phyloP scores from a whole-genome alignment of 1,284 basidiomycete species.

The Ganoderma lucidum region DNA sequence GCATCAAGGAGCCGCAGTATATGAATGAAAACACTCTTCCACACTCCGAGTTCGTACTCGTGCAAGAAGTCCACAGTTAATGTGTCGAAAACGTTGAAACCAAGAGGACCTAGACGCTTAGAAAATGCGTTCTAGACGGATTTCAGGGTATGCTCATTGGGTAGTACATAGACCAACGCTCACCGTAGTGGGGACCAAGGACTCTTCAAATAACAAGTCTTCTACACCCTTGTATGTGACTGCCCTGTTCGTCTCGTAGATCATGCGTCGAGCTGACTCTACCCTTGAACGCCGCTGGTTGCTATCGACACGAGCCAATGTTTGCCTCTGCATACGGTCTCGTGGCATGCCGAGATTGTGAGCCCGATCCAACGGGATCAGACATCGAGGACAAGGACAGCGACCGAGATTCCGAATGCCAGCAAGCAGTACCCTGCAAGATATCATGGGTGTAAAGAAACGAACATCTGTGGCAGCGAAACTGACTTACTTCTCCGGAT shows the following conservation, averaged over 20 bases:
- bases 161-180: background rate
- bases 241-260: background rate
- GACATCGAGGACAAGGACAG: slow-evolving; percentile 44
- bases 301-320: background rate
- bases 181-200: background rate
- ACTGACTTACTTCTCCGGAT: background rate
- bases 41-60: slow-evolving; percentile 47
- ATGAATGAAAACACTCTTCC: slow-evolving; percentile 46
- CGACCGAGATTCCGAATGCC: slow-evolving; percentile 25
- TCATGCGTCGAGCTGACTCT: background rate
- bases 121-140: background rate
- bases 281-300: background rate
- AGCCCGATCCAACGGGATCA: slow-evolving; percentile 29
- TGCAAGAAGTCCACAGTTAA: slow-evolving; percentile 46
- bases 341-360: slow-evolving; percentile 17
- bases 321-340: background rate
- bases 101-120: background rate
- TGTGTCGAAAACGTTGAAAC: slow-evolving; percentile 38
- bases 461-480: background rate
- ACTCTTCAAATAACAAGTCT: background rate
- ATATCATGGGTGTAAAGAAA: slow-evolving; percentile 3
- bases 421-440: slow-evolving; percentile 33
- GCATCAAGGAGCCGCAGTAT: slow-evolving; percentile 43
- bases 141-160: background rate
- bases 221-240: background rate